These are phyloP conservation scores for Phaeophleospora eucalypticola DNA, from an alignment of 2,329 filamentous ascomycete genomes.

Conservation along the genomic window DNA sequence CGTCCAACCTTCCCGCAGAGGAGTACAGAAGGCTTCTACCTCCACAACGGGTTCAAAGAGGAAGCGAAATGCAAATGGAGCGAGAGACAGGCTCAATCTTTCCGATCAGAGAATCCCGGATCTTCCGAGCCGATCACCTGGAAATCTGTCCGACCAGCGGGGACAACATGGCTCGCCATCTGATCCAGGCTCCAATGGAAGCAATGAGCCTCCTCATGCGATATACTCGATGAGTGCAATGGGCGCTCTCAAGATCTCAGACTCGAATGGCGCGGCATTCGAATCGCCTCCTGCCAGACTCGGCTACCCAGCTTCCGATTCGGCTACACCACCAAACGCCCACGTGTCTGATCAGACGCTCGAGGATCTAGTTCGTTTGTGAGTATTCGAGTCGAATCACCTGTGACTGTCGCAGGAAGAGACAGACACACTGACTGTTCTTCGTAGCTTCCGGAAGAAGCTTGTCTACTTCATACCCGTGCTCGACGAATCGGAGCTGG, in stretches of 20 bases:
- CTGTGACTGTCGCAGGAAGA: not conserved
- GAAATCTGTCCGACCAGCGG: too few species aligned
- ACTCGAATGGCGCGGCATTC: not conserved
- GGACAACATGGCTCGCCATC: not conserved
- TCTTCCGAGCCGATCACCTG: too few species aligned
- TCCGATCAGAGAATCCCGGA: constrained; percentile 1
- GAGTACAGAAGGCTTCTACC: not conserved
- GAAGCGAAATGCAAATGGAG: not conserved
- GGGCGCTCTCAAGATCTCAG: not conserved
- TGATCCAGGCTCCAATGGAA: not conserved
- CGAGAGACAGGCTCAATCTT: not conserved
- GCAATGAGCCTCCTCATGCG: not conserved
- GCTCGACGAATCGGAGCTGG: constrained; percentile 2
- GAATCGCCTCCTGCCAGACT: not conserved
- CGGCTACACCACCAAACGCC: not conserved
- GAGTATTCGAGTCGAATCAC: not conserved
- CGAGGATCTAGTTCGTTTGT: constrained; percentile 2
- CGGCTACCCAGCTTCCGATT: not conserved
- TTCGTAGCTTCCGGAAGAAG: constrained; percentile 4
- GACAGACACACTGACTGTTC: not conserved
- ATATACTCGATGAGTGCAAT: not conserved
- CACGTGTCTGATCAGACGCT: not conserved
- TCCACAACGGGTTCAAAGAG: not conserved
- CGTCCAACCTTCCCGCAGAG: not conserved
- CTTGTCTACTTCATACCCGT: constrained; percentile 4